Base-by-base conservation (phyloP, 208 protist species). In the Trypanosoma lewisi region DNA sequence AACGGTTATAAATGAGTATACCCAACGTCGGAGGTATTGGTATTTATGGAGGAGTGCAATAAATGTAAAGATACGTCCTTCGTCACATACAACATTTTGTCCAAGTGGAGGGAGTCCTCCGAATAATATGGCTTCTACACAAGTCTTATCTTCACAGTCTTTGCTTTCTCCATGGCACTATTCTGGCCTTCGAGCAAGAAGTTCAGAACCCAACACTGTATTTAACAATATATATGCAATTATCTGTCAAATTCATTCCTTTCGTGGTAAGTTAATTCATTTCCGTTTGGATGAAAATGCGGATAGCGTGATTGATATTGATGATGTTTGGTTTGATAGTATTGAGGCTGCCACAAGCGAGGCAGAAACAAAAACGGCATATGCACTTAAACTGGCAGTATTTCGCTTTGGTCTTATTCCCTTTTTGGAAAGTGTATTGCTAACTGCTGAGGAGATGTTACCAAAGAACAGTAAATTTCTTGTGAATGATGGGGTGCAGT, bases 271-370 rank as follows among this genome's bases (percentile, higher is more conserved):
- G 33, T 73, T 92, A 2, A 80, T 92, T 62, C 67, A 75, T 42
- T 91, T 91, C 60, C 71, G 75, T 31, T 67, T 21, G 49, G 34
- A 56, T 62, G 51, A 55, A 8, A 41, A 1, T 2, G 25, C 74
- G 9, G 80, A 88, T 0, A 91, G 75, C 55, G 81, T 92, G 34
- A 41, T 93, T 37, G 85, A 73, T 60, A 39, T 67, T 48, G 67
- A 95, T 47, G 83, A 93, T 58, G 80, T 80, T 36, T 95, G 85
- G 85, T 63, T 85, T 42, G 80, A 85, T 17, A 75, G 83, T 14
- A 70, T 95, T 19, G 82, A 95, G 37, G 81, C 75, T 41, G 82
- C 83, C 2, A 75, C 85, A 49, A 67, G 67, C 1, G 73, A 75
- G 11, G 85, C 73, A 0, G 73, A 82, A 6, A 47, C 41, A 11